Evolutionary conservation across 768 basidiomycete genomes (phyloP).

Genomic region (Hypsizygus marmoreus): DNA sequence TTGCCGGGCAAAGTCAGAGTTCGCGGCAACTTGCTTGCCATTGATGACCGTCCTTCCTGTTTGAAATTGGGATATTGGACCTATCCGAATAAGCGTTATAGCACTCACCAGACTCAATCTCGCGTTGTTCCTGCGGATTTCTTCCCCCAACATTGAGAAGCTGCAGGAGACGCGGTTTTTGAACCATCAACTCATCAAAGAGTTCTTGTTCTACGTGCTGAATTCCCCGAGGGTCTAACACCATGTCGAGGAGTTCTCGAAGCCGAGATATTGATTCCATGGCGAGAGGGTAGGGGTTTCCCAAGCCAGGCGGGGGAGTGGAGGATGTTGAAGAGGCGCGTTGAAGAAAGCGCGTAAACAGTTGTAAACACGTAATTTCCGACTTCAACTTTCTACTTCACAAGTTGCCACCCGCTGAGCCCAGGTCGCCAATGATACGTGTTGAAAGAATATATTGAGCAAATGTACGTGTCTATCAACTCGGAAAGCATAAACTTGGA

Average conservation of each 20-base stretch:
- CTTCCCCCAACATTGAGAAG: constrained; percentile 68
- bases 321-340: constrained; percentile 10
- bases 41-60: constrained; percentile 68
- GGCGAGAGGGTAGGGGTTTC: neutral
- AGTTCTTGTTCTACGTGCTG: constrained; percentile 68
- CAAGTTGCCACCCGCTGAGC: too few relatives aligned
- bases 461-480: too few relatives aligned
- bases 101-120: constrained; percentile 66
- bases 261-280: constrained; percentile 68
- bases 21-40: constrained; percentile 70
- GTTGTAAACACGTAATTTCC: constrained; percentile 11
- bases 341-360: constrained; percentile 27
- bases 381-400: too few relatives aligned
- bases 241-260: constrained; percentile 50
- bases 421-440: too few relatives aligned
- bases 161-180: constrained; percentile 62
- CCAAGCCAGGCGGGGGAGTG: neutral
- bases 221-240: constrained; percentile 45
- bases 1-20: constrained; percentile 78
- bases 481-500: too few relatives aligned
- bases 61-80: constrained; percentile 9
- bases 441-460: too few relatives aligned
- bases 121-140: constrained; percentile 64
- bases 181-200: constrained; percentile 71
- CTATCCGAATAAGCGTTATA: neutral